A percentile compares a stretch with the other conserved stretches of the same genome.
Evolutionary conservation across 441 rosid genomes (phyloP).

Genomic region (Isatis lusitanica): DNA sequence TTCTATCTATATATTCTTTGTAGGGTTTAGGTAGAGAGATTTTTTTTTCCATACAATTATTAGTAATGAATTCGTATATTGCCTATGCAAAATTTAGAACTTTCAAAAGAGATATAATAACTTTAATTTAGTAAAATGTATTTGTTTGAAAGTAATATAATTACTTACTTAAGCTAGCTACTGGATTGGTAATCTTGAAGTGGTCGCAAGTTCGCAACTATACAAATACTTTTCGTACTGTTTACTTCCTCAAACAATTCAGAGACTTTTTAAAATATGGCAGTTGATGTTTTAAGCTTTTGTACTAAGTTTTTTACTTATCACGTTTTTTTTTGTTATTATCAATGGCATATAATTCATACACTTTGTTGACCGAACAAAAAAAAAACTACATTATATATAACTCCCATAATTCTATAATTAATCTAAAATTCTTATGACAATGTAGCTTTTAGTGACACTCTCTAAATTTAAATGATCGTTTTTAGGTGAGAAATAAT

Average conservation of each 20-base stretch:
- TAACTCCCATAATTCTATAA: neutral
- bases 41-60: neutral
- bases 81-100: neutral
- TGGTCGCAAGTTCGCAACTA: neutral
- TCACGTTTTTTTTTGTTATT: neutral
- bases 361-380: neutral
- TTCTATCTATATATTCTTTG: neutral
- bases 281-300: neutral
- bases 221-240: neutral
- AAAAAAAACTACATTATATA: neutral
- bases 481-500: neutral
- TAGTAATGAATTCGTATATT: neutral
- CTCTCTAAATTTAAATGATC: neutral
- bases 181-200: neutral
- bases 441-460: neutral
- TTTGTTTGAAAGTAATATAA: neutral
- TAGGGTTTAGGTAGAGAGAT: conserved; percentile 1
- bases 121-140: neutral
- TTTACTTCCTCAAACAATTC: neutral
- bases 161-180: conserved; percentile 3
- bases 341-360: neutral
- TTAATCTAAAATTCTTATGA: neutral
- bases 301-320: neutral
- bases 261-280: neutral
- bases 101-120: neutral